A percentile compares a stretch with the other conserved stretches of the same genome.
Evolutionary conservation across 768 basidiomycete genomes (phyloP).

Genomic region (Hygrophoropsis aurantiaca): DNA sequence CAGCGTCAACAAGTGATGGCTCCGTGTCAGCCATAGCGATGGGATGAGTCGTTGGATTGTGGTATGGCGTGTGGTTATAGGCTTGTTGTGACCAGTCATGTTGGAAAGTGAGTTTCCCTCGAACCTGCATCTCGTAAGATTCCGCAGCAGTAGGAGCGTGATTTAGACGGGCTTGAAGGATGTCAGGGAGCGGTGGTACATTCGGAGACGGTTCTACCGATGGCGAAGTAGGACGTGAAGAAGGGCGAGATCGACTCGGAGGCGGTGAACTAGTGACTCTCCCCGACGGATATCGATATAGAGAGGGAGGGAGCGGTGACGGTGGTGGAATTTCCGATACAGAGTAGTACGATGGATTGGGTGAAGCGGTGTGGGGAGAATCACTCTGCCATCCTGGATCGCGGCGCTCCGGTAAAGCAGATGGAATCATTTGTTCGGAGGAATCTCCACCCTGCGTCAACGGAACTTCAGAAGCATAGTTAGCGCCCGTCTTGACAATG

Average conservation of each 20-base stretch:
- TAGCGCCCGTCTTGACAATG: slow-evolving; percentile 10
- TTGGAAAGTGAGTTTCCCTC: slow-evolving; percentile 17
- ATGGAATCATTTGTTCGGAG: background rate
- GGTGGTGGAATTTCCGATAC: slow-evolving; percentile 46
- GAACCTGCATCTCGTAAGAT: slow-evolving; percentile 40
- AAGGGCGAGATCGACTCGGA: slow-evolving; percentile 29
- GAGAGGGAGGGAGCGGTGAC: slow-evolving; percentile 57
- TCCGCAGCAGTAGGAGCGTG: slow-evolving; percentile 16
- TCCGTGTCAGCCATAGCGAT: background rate
- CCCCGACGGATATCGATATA: slow-evolving; percentile 45
- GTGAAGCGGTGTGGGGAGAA: slow-evolving; percentile 22
- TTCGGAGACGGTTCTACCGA: background rate
- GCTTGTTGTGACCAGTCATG: slow-evolving; percentile 11
- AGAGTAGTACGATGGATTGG: slow-evolving; percentile 62
- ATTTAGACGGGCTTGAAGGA: slow-evolving; percentile 3
- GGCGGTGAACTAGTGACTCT: slow-evolving; percentile 43
- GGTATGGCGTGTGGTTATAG: background rate
- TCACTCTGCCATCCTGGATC: background rate
- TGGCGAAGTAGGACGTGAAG: slow-evolving; percentile 6
- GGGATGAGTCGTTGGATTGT: background rate
- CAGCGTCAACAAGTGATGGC: background rate
- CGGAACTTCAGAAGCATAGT: slow-evolving; percentile 1
- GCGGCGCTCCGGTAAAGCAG: background rate
- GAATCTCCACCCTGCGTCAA: background rate
- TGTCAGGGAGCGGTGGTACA: slow-evolving; percentile 6